Percentiles rank a stretch among this genome's conserved stretches.
Evolutionary conservation across 257 asterid species (phyloP).

Genomic region (Scutellaria galericulata): DNA sequence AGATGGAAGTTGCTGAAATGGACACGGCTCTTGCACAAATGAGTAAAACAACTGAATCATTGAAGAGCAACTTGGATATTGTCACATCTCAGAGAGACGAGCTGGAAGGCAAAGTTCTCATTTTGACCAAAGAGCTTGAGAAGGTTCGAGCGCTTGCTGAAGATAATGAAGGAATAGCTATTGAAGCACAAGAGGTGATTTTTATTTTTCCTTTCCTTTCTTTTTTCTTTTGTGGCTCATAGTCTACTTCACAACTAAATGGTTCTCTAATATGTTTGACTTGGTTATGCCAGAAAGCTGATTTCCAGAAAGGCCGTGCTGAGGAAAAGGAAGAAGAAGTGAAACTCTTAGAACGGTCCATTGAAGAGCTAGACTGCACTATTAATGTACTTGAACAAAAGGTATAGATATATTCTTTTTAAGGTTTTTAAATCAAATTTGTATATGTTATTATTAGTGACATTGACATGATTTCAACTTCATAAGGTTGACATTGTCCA

Average conservation of each 20-base stretch:
- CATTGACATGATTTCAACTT: constrained; percentile 42
- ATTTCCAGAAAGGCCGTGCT: constrained; percentile 51
- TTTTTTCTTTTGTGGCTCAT: not conserved
- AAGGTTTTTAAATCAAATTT: constrained; percentile 15
- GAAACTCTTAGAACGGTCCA: constrained; percentile 80
- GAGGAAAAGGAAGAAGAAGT: constrained; percentile 93
- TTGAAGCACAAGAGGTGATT: constrained; percentile 85
- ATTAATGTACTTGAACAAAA: constrained; percentile 89
- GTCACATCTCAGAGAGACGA: constrained; percentile 61
- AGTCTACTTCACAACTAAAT: constrained; percentile 1
- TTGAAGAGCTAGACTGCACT: constrained; percentile 89
- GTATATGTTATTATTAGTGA: not conserved
- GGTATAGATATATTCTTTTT: constrained; percentile 52
- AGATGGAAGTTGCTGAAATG: constrained; percentile 65
- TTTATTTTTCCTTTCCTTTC: not conserved
- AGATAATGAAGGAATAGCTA: constrained; percentile 68
- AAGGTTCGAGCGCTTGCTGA: constrained; percentile 66
- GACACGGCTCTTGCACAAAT: constrained; percentile 63
- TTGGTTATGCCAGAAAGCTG: constrained; percentile 59
- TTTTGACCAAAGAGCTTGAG: constrained; percentile 65
- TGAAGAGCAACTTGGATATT: constrained; percentile 60
- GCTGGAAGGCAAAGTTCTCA: constrained; percentile 45
- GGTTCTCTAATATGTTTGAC: constrained; percentile 31
- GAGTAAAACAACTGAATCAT: constrained; percentile 56
- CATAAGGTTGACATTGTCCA: constrained; percentile 74